These are phyloP conservation scores for Wickerhamiella dianesei DNA, from an alignment of 805 yeast species.

Conservation along the genomic window DNA sequence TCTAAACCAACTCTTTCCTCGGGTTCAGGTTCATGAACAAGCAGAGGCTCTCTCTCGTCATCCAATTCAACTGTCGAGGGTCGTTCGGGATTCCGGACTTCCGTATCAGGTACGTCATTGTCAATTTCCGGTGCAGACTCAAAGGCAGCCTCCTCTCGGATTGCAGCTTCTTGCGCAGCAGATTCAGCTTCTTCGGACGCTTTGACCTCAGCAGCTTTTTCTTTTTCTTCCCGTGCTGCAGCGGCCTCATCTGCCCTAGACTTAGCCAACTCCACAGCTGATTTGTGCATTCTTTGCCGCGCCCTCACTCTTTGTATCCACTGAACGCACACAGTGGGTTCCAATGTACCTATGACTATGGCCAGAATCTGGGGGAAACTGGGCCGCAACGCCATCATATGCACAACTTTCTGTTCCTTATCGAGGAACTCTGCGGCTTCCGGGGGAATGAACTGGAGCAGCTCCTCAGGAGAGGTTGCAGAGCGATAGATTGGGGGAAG, in stretches of 20 bases:
- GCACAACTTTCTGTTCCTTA: not conserved
- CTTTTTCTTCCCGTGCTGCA: not conserved
- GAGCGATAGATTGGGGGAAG: not conserved
- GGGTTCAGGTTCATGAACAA: not conserved
- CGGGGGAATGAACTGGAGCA: not conserved
- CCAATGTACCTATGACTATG: not conserved
- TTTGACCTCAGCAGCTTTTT: not conserved
- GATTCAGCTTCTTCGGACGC: not conserved
- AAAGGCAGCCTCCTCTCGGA: no score
- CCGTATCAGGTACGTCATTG: no score
- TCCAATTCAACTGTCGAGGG: not conserved
- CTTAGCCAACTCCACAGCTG: not conserved
- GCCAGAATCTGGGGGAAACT: slow-evolving; percentile 1
- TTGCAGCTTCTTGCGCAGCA: not conserved
- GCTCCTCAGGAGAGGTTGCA: slow-evolving; percentile 2
- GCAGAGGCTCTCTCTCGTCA: not conserved
- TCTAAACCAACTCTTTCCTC: no score
- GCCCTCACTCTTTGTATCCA: slow-evolving; percentile 2
- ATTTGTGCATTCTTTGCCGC: not conserved
- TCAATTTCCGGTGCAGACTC: no score
- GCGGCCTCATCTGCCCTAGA: not conserved
- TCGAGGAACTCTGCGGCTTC: not conserved
- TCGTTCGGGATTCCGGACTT: not conserved
- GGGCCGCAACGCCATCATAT: slow-evolving; percentile 2
- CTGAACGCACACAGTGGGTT: not conserved